Evolutionary conservation across 495 filamentous ascomycete genomes (phyloP), one percentile per base, ranked within the genome.

Genomic region (Chaetomidium leptoderma): DNA sequence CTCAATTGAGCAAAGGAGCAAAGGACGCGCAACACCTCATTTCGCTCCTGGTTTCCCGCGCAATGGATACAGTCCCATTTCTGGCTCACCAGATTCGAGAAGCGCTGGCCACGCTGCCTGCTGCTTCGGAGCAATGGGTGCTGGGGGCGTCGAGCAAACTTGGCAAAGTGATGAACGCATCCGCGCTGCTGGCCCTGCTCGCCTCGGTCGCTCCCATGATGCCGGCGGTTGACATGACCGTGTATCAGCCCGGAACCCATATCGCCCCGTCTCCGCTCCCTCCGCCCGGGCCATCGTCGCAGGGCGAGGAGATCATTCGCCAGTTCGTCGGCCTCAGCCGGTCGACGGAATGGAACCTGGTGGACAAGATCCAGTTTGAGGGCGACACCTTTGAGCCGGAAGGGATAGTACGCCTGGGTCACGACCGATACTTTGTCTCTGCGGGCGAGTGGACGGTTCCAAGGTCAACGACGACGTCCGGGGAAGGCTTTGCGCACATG

Each of bases 301-400:
- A 70, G 11, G 57, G 61, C 36, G 67, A 57, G n/a, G 49, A 57
- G 13, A 75, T 75, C 30, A 65, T 73, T 8, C 30, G 63, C 24
- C 62, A 64, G 21, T 71, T 74, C 29, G 21, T 56, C 6, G 58
- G 54, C 7, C 61, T 75, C 7, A 57, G 54, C 47, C 67, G 67
- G 17, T 65, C 66, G 8, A 71, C 70, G 0, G 40, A 23, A 21
- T 74, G 69, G 71, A 65, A 57, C 4, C 55, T 74, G 10, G 58
- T 76, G 9, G 65, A 65, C 4, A 70, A 67, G 43, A 55, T 68
- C 51, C 43, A 43, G 11, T 66, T 75, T n/a, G 59, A 74, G 43
- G 72, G 69, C 21, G 64, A 75, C 45, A 71, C 69, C 6, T 72
- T 64, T 36, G 69, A 74, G 58, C 71, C 69, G 8, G 72, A 76